phyloP scores from a whole-genome alignment of 2,329 filamentous ascomycete species.

The Verticillium longisporum region DNA sequence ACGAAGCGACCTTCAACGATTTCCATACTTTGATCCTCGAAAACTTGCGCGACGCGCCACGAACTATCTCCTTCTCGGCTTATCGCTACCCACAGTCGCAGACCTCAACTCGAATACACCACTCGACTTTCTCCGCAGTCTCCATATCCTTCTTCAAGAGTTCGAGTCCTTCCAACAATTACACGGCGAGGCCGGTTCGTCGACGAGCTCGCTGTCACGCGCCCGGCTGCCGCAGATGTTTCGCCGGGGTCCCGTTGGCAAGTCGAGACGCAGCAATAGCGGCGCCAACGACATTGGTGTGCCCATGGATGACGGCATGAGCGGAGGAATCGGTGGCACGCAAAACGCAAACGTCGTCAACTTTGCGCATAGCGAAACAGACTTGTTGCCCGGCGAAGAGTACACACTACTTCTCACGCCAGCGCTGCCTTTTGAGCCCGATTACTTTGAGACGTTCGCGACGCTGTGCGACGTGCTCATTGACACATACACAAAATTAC shows the following conservation, averaged over 20 bases:
- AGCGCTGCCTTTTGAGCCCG: slow-evolving; percentile 86
- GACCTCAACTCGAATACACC: slow-evolving; percentile 78
- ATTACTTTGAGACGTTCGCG: slow-evolving; percentile 94
- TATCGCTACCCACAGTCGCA: slow-evolving; percentile 82
- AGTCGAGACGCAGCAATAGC: slow-evolving; percentile 50
- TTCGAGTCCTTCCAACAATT: slow-evolving; percentile 91
- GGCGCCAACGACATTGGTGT: slow-evolving; percentile 32
- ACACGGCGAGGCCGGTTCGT: slow-evolving; percentile 69
- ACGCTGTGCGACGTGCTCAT: slow-evolving; percentile 94
- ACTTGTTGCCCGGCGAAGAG: slow-evolving; percentile 74
- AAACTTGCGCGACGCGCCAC: slow-evolving; percentile 86
- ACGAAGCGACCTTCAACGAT: slow-evolving; percentile 67
- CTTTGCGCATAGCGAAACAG: slow-evolving; percentile 53
- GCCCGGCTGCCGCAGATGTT: slow-evolving; percentile 82
- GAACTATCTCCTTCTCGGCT: slow-evolving; percentile 86
- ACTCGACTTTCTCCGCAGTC: slow-evolving; percentile 77
- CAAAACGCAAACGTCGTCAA: slow-evolving; percentile 41
- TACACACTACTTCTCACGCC: slow-evolving; percentile 89
- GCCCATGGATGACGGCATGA: slow-evolving; percentile 17
- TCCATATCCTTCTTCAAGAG: slow-evolving; percentile 80
- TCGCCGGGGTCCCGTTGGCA: slow-evolving; percentile 54
- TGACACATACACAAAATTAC: slow-evolving; percentile 78
- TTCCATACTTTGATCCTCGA: slow-evolving; percentile 78
- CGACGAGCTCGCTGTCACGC: slow-evolving; percentile 63
- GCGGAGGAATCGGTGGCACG: slow-evolving; percentile 18